Conservation (phyloP, 352 stramenopile genomes). For the Globisporangium irregulare region DNA sequence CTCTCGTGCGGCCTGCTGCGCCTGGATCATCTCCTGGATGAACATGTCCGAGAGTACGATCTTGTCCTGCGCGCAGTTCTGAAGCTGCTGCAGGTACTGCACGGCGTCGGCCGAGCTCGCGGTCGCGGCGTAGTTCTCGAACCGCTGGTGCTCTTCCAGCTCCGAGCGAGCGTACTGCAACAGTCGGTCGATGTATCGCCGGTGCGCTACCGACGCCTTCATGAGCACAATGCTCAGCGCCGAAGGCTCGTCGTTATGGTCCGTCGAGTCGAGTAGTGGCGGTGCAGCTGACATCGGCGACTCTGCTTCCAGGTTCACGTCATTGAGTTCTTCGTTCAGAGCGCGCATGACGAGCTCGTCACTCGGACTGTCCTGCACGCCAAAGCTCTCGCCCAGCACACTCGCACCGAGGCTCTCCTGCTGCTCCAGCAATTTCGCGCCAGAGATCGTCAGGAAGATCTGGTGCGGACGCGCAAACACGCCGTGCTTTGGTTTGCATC, state of each 20-base stretch:
- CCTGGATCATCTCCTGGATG: constrained; percentile 83
- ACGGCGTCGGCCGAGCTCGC: constrained; percentile 82
- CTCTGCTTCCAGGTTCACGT: constrained; percentile 17
- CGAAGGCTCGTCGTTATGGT: constrained; percentile 43
- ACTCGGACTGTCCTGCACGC: constrained; percentile 20
- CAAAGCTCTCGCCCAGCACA: constrained; percentile 2
- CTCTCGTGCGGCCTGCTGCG: constrained; percentile 73
- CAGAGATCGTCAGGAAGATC: constrained; percentile 67
- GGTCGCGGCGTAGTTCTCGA: constrained; percentile 68
- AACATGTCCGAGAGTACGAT: constrained; percentile 84
- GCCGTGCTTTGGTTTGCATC: constrained; percentile 72
- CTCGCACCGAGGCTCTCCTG: constrained; percentile 28
- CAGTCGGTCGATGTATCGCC: constrained; percentile 66
- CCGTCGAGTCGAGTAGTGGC: constrained; percentile 19
- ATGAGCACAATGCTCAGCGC: constrained; percentile 61
- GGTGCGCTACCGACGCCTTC: constrained; percentile 59
- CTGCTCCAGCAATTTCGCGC: constrained; percentile 49
- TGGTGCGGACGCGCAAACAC: constrained; percentile 78
- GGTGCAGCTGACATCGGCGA: constrained; percentile 25
- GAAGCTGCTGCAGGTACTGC: constrained; percentile 82
- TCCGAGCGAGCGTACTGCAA: constrained; percentile 65
- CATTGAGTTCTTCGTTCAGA: constrained; percentile 23
- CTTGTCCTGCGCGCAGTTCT: constrained; percentile 85
- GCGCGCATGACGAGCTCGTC: constrained; percentile 27
- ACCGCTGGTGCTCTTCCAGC: constrained; percentile 73